Evolutionary conservation across 192 early-diverging fungal genomes (phyloP).

Genomic region (Coemansia guatemalensis): DNA sequence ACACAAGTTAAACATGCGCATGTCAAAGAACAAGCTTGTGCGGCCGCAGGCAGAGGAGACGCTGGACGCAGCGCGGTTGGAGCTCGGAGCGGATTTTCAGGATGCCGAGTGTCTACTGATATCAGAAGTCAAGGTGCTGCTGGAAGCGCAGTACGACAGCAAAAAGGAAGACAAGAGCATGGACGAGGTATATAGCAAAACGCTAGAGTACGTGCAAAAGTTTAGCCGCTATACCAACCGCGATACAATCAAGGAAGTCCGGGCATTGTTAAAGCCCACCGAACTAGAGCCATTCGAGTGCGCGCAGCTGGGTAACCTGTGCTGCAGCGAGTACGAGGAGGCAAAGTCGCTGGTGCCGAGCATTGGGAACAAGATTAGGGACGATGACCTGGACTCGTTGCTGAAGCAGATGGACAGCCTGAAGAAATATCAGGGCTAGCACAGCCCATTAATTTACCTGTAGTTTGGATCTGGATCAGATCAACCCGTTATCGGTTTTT

Average conservation of each 20-base stretch:
- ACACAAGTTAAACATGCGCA: background rate
- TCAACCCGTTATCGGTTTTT: too few relatives aligned
- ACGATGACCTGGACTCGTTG: conserved; percentile 71
- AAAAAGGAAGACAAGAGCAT: conserved; percentile 57
- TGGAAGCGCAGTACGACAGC: conserved; percentile 63
- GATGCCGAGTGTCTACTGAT: conserved; percentile 70
- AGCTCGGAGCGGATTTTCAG: conserved; percentile 62
- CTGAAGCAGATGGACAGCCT: conserved; percentile 81
- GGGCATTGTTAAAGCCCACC: conserved; percentile 38
- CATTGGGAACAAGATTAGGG: conserved; percentile 71
- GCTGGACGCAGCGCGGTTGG: conserved; percentile 39
- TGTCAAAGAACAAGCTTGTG: conserved; percentile 6
- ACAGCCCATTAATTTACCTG: too few relatives aligned
- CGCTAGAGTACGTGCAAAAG: conserved; percentile 78
- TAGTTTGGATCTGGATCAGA: too few relatives aligned
- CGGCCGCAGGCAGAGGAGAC: conserved; percentile 34
- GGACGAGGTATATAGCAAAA: conserved; percentile 73
- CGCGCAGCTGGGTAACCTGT: conserved; percentile 88
- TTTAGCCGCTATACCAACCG: conserved; percentile 86
- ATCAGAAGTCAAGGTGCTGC: conserved; percentile 69
- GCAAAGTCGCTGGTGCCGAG: conserved; percentile 89
- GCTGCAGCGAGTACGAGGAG: conserved; percentile 90
- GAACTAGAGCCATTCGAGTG: conserved; percentile 81
- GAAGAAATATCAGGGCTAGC: conserved; percentile 71
- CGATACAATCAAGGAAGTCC: conserved; percentile 82